Evolutionary conservation across 2,329 filamentous ascomycete species (phyloP).

Genomic region (Exophiala lecanii-corni): DNA sequence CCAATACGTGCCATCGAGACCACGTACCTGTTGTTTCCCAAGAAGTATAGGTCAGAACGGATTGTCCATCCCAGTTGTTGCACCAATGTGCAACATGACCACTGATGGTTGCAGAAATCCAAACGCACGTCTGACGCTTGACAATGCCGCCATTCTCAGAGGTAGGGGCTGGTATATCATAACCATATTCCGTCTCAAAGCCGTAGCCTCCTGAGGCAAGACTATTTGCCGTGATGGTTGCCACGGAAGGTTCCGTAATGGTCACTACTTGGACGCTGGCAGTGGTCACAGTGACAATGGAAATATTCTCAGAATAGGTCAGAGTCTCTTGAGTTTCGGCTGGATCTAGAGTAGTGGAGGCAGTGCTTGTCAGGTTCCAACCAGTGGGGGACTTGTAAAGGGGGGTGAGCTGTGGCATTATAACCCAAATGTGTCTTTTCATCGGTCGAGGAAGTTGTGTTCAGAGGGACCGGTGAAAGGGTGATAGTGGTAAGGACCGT

Average conservation of each 20-base stretch:
- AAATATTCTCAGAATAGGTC: not conserved
- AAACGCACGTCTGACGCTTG: slow-evolving; percentile 27
- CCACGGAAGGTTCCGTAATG: slow-evolving; percentile 4
- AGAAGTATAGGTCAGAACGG: slow-evolving; percentile 18
- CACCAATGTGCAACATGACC: slow-evolving; percentile 23
- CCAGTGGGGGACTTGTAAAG: slow-evolving; percentile 15
- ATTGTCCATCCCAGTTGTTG: slow-evolving; percentile 25
- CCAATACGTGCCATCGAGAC: no score
- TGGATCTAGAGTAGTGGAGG: slow-evolving; percentile 1
- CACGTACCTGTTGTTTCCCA: slow-evolving; percentile 25
- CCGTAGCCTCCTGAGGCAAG: slow-evolving; percentile 2
- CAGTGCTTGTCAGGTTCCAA: slow-evolving; percentile 14
- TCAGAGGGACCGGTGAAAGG: not conserved
- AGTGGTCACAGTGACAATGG: slow-evolving; percentile 6
- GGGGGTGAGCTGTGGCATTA: slow-evolving; percentile 4
- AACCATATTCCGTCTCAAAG: slow-evolving; percentile 1
- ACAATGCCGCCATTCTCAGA: slow-evolving; percentile 3
- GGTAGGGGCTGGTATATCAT: slow-evolving; percentile 1
- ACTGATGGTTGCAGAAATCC: slow-evolving; percentile 24
- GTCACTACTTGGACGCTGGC: slow-evolving; percentile 7
- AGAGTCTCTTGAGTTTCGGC: not conserved
- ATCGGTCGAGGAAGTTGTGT: not conserved
- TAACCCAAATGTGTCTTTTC: not conserved
- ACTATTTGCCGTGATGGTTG: slow-evolving; percentile 4
- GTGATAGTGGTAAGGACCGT: not conserved